Base-by-base conservation (phyloP, 2,329 filamentous ascomycete species). In the Fusarium neocosmosporiellum region DNA sequence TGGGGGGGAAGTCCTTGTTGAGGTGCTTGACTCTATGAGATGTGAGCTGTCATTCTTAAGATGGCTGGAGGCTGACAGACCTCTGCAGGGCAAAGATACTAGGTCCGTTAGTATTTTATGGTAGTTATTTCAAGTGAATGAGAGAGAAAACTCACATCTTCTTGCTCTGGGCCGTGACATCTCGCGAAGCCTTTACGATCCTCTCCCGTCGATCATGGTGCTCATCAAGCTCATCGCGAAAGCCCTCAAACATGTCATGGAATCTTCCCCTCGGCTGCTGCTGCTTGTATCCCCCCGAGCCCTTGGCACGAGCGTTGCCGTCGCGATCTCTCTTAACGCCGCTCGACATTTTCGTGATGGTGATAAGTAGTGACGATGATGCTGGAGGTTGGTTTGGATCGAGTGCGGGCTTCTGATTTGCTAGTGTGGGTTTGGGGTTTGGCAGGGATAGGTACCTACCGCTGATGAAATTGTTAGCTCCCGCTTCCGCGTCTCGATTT, bases 141-240 rank as follows among this genome's bases (percentile, higher is more conserved):
- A 4, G 8, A 43, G 5, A 10, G 2, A 24, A 24, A 22, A 55
- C 87, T 84, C 83, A 97, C 95, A 98, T 97, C 85, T 98, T 99
- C 87, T 99, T 99, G 83, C 94, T 98, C 62, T 95, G 86, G 0
- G 94, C 95, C 8, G 96, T 99, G 66, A 99, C 93, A 81, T 99
- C 96, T 70, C 96, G 88, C 10, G 94, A 97, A 3, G 92, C 92
- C 85, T 98, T 99, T 79, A 97, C 93, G 75, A 98, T 91, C 61
- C 93, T 90, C 84, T 98, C 95, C 65, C 95, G 89, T 18, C 96
- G 92, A 83, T 98, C 96, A 82, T 99, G 94, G 80, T 98, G 96
- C 83, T 96, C 91, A 79, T 99, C 96, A 31, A 99, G 87, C 83
- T 98, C 95, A 78, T 92, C 88, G 59, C 95, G 92, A 81, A 98